Base-by-base conservation (phyloP, 1,284 basidiomycete species). In the Sanghuangporus baumii region DNA sequence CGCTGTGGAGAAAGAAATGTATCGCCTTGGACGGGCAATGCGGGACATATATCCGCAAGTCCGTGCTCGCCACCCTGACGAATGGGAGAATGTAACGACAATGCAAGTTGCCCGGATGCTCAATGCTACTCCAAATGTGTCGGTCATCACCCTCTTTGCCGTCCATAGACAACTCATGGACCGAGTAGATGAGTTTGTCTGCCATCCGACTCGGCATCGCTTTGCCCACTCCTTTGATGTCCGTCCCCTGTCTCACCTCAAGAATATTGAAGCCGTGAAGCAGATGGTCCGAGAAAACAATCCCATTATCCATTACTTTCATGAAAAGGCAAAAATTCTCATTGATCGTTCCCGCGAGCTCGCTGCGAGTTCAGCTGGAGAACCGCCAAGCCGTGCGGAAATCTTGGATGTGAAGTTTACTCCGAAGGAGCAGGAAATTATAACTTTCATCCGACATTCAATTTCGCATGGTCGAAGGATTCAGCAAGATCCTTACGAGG, bases 131-230 rank as follows among this genome's bases (percentile, higher is more conserved):
- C 64, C 65, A 11, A 70, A 72, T 14, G 71, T 76, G 47, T 71
- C 73, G 16, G 68, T 77, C 54, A 67, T 79, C 57, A 73, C 75
- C 43, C 70, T 81, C 8, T 83, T 91, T 65, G 92, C 89, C 0
- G 79, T 88, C 0, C 94, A 97, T 74, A 81, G 81, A 61, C 81
- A 87, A 65, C 75, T 98, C 66, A 89, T 96, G 85, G 73, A 77
- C 8, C 76, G 83, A 12, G 72, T 85, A 0, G 70, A 81, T 18
- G 75, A 87, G 55, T 98, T 92, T 67, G 71, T 90, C 20, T 84
- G 87, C 0, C 80, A 86, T 58, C 73, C 77, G 23, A 72, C 76
- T 37, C 74, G 78, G 41, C 91, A 92, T 73, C 77, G 84, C 48
- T 69, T 75, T 12, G 79, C 77, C 3, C 85, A 87, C 57, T 75